Percentiles rank a stretch among this genome's conserved stretches.
phyloP scores from a whole-genome alignment of 768 basidiomycete species.

The Termitomyces sp. region DNA sequence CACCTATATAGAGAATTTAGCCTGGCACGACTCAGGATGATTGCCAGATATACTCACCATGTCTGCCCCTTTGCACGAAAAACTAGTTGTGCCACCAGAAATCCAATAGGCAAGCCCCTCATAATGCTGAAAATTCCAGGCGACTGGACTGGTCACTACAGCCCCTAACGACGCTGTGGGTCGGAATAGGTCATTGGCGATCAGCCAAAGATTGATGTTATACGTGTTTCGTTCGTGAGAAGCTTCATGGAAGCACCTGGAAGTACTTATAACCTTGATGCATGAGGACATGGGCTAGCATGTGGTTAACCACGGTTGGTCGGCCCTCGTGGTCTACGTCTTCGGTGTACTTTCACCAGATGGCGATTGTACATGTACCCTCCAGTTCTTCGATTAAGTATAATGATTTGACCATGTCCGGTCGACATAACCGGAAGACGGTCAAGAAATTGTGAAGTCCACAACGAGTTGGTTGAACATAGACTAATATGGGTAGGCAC shows the following conservation, averaged over 20 bases:
- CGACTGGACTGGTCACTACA: neutral
- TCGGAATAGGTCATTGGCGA: neutral
- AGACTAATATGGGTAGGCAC: too few species aligned
- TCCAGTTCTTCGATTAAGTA: too few species aligned
- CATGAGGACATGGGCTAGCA: too few species aligned
- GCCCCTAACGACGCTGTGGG: neutral
- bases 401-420: too few species aligned
- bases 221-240: slow-evolving; percentile 6
- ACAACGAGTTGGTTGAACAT: too few species aligned
- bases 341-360: too few species aligned
- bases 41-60: slow-evolving; percentile 6
- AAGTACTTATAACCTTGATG: too few species aligned
- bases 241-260: neutral
- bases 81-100: neutral
- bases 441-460: too few species aligned
- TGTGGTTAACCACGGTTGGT: too few species aligned
- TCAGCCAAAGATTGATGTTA: slow-evolving; percentile 1
- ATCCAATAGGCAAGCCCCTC: neutral
- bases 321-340: too few species aligned
- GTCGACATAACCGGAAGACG: too few species aligned
- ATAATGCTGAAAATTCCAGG: neutral
- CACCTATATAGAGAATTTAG: slow-evolving; percentile 40
- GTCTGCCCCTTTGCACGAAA: slow-evolving; percentile 11
- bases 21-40: neutral
- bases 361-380: too few species aligned